Evolutionary conservation across 2,329 filamentous ascomycete genomes (phyloP), one percentile per base, ranked within the genome.

Genomic region (Verticillium nubilum): DNA sequence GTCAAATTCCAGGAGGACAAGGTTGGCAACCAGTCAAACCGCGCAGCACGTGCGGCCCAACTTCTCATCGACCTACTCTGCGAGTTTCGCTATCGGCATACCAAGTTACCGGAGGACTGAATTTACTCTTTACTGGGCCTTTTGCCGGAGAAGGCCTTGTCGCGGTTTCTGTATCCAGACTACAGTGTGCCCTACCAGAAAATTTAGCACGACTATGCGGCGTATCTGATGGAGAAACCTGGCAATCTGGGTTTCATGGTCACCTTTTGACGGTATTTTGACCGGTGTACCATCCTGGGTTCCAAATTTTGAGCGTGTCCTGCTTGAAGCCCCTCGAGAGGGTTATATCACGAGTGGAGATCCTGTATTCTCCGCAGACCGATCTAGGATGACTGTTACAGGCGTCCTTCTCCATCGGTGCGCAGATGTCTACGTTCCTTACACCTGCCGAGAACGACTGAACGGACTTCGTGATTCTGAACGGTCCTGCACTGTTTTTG

Each of bases 61-160:
- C 15, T 5, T 17, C 33, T 37, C 4, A 17, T 5, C 1, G 2
- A 37, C n/a, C 4, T 17, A 5, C 33, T 37, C n/a, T 37, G 33
- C 15, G 15, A 17, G 15, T 15, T 37, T 37, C 33, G 15, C 4
- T 15, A 17, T 3, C 33, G 15, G 2, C 17, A 17, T 2, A 64
- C 67, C 15, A 65, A 66, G 17, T 61, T 67, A 12, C 61, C 66
- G 15, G 56, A 60, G 9, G 67, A 69, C 50, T 66, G 67, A 42
- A 57, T 69, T 1, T 68, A 67, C 57, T 62, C 67, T 5, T 56
- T 66, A 26, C 59, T 66, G 28, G 67, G 66, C 33, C 33, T 37
- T 17, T 5, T 37, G 13, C 33, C 33, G 2, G 33, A 37, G 13
- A 15, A 37, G 3, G 1, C 13, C 15, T 37, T 37, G 15, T 17